Conservation (phyloP, 2,329 filamentous ascomycete species). For the Metarhizium anisopliae region DNA sequence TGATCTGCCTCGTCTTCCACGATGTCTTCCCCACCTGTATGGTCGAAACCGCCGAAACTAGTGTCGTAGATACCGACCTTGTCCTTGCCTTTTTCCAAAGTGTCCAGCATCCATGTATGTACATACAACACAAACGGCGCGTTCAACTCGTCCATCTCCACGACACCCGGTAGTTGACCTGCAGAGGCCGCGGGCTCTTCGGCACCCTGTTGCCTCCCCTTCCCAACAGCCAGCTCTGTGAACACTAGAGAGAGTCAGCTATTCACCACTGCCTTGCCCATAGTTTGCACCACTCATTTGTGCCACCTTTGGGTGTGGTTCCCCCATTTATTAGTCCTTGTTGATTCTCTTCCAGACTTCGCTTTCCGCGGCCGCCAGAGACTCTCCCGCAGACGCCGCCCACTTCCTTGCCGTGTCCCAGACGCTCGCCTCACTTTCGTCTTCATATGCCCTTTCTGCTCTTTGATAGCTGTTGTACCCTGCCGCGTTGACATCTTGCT, state of each 20-base stretch:
- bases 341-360: slow-evolving; percentile 58
- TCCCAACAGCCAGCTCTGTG: neutral
- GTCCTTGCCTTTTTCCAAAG: neutral
- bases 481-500: slow-evolving; percentile 45
- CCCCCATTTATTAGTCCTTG: slow-evolving; percentile 28
- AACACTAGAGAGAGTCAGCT: neutral
- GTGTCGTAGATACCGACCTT: neutral
- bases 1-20: slow-evolving; percentile 1
- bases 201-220: neutral
- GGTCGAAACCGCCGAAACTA: neutral
- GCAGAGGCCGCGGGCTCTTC: neutral
- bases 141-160: neutral
- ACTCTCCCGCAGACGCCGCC: slow-evolving; percentile 47
- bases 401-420: slow-evolving; percentile 51
- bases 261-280: neutral
- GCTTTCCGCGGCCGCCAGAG: slow-evolving; percentile 47
- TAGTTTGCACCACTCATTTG: neutral
- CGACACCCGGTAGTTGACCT: neutral
- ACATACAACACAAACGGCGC: neutral
- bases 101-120: neutral
- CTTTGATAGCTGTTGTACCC: slow-evolving; percentile 40
- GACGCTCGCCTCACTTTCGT: slow-evolving; percentile 31
- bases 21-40: neutral
- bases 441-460: slow-evolving; percentile 23
- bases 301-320: neutral